These are phyloP conservation scores for Diaporthe longicolla DNA, from an alignment of 2,329 filamentous ascomycete species.

Conservation along the genomic window DNA sequence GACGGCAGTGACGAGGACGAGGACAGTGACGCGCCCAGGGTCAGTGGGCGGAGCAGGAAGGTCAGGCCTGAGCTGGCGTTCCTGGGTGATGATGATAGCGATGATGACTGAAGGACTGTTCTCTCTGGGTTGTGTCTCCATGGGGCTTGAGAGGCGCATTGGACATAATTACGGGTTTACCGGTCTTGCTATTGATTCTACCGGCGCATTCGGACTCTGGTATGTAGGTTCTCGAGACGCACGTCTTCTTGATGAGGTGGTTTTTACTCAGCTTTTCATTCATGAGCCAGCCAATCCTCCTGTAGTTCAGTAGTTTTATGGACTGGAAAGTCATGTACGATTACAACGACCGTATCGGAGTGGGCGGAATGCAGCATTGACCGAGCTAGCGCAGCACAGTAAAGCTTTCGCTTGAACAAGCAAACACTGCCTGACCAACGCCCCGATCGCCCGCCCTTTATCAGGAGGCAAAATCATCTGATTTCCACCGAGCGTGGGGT, in stretches of 20 bases:
- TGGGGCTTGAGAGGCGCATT: not conserved
- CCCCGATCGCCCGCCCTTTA: too few relatives aligned
- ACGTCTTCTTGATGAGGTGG: not conserved
- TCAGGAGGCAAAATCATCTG: too few relatives aligned
- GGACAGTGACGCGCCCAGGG: slow-evolving; percentile 53
- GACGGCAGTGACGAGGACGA: slow-evolving; percentile 50
- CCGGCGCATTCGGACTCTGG: not conserved
- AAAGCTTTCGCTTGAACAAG: not conserved
- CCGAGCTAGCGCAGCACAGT: not conserved
- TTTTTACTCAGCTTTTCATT: not conserved
- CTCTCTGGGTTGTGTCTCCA: too few relatives aligned
- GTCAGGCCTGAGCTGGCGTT: slow-evolving; percentile 72
- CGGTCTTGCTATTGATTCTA: not conserved
- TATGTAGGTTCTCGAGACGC: too few relatives aligned
- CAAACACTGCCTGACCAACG: too few relatives aligned
- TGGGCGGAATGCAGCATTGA: not conserved
- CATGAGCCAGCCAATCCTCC: not conserved
- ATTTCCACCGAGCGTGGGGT: too few relatives aligned
- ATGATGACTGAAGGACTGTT: slow-evolving; percentile 66
- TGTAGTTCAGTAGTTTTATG: not conserved
- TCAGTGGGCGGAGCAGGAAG: slow-evolving; percentile 63
- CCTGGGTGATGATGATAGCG: slow-evolving; percentile 78
- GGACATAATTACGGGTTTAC: not conserved
- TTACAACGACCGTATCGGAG: slow-evolving; percentile 1
- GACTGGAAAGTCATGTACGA: not conserved